Percentiles rank a stretch among this genome's conserved stretches.
These are phyloP conservation scores for Vaccinium myrtillus DNA, from an alignment of 148 eudicot genomes.

Conservation along the genomic window DNA sequence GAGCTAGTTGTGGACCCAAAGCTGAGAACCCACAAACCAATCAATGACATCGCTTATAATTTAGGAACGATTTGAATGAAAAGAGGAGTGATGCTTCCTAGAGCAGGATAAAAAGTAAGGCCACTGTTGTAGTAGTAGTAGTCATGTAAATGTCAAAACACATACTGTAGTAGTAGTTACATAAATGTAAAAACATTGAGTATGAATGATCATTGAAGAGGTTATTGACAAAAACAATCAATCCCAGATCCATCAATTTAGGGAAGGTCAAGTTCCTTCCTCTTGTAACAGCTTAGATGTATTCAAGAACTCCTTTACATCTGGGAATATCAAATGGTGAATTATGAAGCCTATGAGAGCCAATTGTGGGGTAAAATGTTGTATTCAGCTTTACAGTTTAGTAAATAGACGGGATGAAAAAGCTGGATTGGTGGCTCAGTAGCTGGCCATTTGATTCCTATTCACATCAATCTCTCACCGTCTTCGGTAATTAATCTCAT, in stretches of 20 bases:
- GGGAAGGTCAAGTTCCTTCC: too few relatives aligned
- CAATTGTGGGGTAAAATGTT: too few relatives aligned
- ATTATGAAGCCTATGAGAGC: too few relatives aligned
- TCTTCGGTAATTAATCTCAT: neutral
- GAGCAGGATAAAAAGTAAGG: neutral
- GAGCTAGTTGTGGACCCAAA: neutral
- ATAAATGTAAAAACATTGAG: neutral
- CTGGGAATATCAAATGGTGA: too few relatives aligned
- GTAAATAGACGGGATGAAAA: too few relatives aligned
- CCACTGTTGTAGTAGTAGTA: neutral
- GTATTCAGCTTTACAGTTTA: too few relatives aligned
- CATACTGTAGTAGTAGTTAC: neutral
- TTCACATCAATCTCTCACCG: neutral
- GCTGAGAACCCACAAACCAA: neutral
- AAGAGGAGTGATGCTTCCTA: neutral
- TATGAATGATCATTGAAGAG: neutral
- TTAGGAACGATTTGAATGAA: neutral
- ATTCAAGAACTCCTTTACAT: too few relatives aligned
- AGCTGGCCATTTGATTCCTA: neutral
- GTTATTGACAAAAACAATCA: neutral
- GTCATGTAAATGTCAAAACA: neutral
- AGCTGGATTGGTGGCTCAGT: neutral
- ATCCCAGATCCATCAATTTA: too few relatives aligned
- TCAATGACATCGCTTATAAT: neutral
- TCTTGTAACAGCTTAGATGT: too few relatives aligned